Evolutionary conservation across 2,329 filamentous ascomycete genomes (phyloP).

Genomic region (Macroventuria anomochaeta): DNA sequence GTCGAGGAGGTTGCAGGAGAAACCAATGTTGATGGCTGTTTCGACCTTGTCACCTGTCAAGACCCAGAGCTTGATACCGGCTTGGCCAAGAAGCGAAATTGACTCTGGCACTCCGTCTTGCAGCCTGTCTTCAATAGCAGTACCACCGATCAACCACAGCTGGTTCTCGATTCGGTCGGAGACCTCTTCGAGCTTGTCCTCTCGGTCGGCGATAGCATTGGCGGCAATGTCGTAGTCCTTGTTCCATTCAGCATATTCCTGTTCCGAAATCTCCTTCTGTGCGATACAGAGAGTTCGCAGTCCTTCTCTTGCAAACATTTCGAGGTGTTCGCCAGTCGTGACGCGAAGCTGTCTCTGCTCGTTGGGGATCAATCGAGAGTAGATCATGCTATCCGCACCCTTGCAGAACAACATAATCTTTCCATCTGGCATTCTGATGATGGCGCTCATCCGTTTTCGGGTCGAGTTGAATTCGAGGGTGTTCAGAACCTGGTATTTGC

Average conservation of each 20-base stretch:
- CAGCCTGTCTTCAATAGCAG: conserved; percentile 94
- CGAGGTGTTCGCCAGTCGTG: conserved; percentile 88
- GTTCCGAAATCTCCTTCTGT: conserved; percentile 77
- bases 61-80: conserved; percentile 98
- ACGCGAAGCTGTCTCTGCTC: conserved; percentile 84
- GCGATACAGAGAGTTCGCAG: conserved; percentile 94
- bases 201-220: conserved; percentile 80
- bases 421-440: conserved; percentile 91
- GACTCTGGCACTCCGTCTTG: conserved; percentile 97
- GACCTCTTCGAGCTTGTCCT: conserved; percentile 90
- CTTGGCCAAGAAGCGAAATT: conserved; percentile 86
- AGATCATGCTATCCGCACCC: conserved; percentile 96
- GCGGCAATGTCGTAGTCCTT: conserved; percentile 87
- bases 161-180: conserved; percentile 92
- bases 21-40: conserved; percentile 99
- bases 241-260: conserved; percentile 85
- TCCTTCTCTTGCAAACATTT: conserved; percentile 96
- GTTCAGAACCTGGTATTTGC: conserved; percentile 86
- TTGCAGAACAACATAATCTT: conserved; percentile 94
- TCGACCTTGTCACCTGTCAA: conserved; percentile 98
- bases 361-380: conserved; percentile 83
- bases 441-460: conserved; percentile 96
- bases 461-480: conserved; percentile 97
- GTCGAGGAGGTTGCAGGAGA: conserved; percentile 95
- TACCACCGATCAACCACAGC: conserved; percentile 85